These are phyloP conservation scores for Curvularia verruculosa DNA, from an alignment of 2,329 filamentous ascomycete species.

Conservation along the genomic window DNA sequence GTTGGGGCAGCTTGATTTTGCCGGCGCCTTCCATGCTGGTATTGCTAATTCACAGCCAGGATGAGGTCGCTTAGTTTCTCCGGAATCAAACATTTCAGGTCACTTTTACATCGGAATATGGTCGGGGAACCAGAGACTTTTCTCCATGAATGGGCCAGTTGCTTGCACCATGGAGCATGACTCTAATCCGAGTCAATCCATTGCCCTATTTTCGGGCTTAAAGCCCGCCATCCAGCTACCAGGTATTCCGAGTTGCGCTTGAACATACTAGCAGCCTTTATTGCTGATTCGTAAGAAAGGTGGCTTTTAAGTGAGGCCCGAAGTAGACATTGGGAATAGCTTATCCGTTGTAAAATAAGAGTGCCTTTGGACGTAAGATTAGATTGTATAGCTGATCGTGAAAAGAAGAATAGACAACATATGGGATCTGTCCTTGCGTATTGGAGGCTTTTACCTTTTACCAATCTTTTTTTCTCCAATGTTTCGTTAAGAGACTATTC, in stretches of 20 bases:
- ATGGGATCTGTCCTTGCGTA: neutral
- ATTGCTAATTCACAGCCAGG: slow-evolving; percentile 32
- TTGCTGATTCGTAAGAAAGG: neutral
- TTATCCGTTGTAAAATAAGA: neutral
- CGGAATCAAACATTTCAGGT: neutral
- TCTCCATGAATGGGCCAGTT: neutral
- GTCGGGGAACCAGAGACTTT: neutral
- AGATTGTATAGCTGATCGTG: neutral
- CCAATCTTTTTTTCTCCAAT: neutral
- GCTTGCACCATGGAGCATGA: neutral
- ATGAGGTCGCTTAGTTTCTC: slow-evolving; percentile 15
- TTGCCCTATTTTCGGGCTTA: neutral
- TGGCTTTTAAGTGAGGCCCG: neutral
- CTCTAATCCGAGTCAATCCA: neutral
- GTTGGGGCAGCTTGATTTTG: slow-evolving; percentile 70
- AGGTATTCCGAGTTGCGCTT: neutral
- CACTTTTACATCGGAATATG: neutral
- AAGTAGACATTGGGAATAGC: neutral
- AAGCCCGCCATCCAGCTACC: neutral
- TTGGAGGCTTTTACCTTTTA: neutral
- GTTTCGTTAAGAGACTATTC: neutral
- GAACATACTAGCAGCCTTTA: neutral
- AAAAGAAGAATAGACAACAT: neutral
- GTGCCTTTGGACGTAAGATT: neutral
- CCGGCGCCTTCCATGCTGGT: slow-evolving; percentile 54